phyloP scores from a whole-genome alignment of 1,139 yeast species.

The Blastobotrys raffinosifermentans region DNA sequence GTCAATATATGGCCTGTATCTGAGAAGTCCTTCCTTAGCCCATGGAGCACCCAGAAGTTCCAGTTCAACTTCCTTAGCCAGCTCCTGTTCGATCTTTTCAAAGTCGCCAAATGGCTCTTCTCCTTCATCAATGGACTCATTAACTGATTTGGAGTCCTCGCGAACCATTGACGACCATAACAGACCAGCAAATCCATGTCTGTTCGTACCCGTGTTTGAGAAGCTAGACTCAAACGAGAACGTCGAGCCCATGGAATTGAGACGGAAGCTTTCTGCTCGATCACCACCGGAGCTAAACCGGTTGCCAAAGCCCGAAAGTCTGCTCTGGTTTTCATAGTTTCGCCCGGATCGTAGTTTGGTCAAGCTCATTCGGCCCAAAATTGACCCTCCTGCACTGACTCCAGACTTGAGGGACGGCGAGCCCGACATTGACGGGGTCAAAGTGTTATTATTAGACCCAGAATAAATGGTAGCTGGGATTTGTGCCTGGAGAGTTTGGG shows the following conservation, averaged over 20 bases:
- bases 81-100: constrained; percentile 26
- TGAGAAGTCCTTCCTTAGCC: constrained; percentile 64
- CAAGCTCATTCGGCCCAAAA: constrained; percentile 23
- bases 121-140: constrained; percentile 14
- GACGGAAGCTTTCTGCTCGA: constrained; percentile 19
- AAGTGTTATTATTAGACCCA: constrained; percentile 1
- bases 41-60: constrained; percentile 72
- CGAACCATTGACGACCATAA: constrained; percentile 30
- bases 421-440: constrained; percentile 7
- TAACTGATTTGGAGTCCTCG: constrained; percentile 21
- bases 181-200: constrained; percentile 34
- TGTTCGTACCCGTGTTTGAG: constrained; percentile 20
- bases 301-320: constrained; percentile 15
- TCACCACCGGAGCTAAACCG: constrained; percentile 16
- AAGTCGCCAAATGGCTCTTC: constrained; percentile 28
- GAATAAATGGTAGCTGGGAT: constrained; percentile 12
- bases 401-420: constrained; percentile 17
- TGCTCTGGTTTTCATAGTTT: constrained; percentile 22
- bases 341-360: constrained; percentile 17
- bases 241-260: constrained; percentile 27
- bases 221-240: constrained; percentile 26
- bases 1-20: constrained; percentile 41
- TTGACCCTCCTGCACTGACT: constrained; percentile 9
- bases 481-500: constrained; percentile 15
- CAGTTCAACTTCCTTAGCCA: constrained; percentile 48